Evolutionary conservation across 2,329 filamentous ascomycete genomes (phyloP), one percentile per base, ranked within the genome.

Genomic region (Macrophomina pseudophaseolina): DNA sequence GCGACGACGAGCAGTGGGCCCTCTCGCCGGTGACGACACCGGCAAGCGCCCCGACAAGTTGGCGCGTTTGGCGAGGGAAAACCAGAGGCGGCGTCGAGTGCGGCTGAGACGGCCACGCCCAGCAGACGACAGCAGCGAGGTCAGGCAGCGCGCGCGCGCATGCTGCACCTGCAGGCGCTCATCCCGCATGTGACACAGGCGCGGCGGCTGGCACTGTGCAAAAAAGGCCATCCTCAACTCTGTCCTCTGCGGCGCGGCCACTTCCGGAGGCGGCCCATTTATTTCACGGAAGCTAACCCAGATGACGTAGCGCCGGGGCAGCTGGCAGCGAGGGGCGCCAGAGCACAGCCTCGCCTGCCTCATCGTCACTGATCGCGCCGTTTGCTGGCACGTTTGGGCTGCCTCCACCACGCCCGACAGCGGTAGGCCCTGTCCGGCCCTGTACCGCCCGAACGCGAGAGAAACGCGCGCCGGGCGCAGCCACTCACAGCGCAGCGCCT

Each of bases 291-390:
- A 49, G 28, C 58, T 49, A 62, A 30, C 58, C 40, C n/a, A 33
- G n/a, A 62, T 62, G 58, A 62, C 58, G 58, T 62, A 48, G 58
- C 58, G 58, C 58, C 58, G 58, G 58, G 32, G 12, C 30, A 62
- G 58, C 12, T 12, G 42, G 44, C 58, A 38, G 58, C 58, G 58
- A 62, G 42, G 58, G 58, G 42, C n/a, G 32, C 28, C 56, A 28
- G 58, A 48, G 44, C 58, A 62, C 58, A 62, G 58, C 58, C 58
- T 62, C 58, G 12, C 42, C 58, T 49, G 40, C 58, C 16, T 18
- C 56, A 48, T 40, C 56, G 42, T 60, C 42, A 49, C 58, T 32
- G 42, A 60, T n/a, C 42, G 32, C 9, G 30, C 58, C 44, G 58
- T 49, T 62, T 62, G 23, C 56, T 59, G 56, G 56, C 56, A 46